Evolutionary conservation across 441 rosid genomes (phyloP).

Genomic region (Erysimum cheiri): DNA sequence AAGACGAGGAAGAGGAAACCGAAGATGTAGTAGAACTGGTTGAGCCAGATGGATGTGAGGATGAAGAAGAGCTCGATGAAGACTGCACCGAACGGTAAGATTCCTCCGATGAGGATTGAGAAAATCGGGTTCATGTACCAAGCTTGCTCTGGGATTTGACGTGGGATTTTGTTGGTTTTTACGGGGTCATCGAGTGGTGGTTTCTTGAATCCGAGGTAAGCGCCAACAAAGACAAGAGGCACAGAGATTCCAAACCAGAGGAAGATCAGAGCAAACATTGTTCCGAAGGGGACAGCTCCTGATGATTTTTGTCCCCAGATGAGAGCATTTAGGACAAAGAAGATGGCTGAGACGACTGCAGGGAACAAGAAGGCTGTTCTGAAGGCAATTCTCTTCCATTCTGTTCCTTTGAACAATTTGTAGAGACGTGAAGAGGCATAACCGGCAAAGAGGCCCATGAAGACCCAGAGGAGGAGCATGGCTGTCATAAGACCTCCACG

Average conservation of each 20-base stretch:
- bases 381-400: slow-evolving; percentile 66
- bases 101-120: slow-evolving; percentile 69
- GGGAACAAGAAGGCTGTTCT: slow-evolving; percentile 73
- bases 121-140: slow-evolving; percentile 75
- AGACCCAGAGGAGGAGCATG: slow-evolving; percentile 71
- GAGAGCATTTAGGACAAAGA: slow-evolving; percentile 63
- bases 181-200: slow-evolving; percentile 69
- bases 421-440: slow-evolving; percentile 62
- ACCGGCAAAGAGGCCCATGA: slow-evolving; percentile 76
- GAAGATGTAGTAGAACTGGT: slow-evolving; percentile 72
- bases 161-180: slow-evolving; percentile 71
- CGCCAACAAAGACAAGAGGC: slow-evolving; percentile 66
- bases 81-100: slow-evolving; percentile 67
- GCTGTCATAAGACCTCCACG: slow-evolving; percentile 78
- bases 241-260: slow-evolving; percentile 76
- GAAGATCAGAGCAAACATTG: slow-evolving; percentile 70
- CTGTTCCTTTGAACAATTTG: slow-evolving; percentile 68
- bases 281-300: slow-evolving; percentile 73
- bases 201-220: slow-evolving; percentile 63
- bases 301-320: slow-evolving; percentile 79
- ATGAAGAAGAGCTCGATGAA: slow-evolving; percentile 75
- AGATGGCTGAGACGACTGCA: slow-evolving; percentile 59
- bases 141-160: slow-evolving; percentile 76
- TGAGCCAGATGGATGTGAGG: slow-evolving; percentile 74
- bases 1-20: slow-evolving; percentile 74